Base-by-base conservation (phyloP, 2,329 filamentous ascomycete genomes). In the Fusarium brevicatenulatum region DNA sequence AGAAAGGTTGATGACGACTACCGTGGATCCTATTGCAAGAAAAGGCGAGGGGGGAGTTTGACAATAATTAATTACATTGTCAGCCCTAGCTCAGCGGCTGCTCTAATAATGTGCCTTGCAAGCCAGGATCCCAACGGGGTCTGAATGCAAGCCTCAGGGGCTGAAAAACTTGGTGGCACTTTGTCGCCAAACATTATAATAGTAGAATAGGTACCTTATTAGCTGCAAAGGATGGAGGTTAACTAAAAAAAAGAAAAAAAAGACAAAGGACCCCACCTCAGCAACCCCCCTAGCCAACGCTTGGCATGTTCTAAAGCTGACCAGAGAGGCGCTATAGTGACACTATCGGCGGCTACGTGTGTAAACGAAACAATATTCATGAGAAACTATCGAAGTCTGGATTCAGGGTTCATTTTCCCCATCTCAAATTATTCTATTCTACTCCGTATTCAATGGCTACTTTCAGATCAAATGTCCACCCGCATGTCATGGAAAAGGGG, bases 351-450 rank as follows among this genome's bases (percentile, higher is more conserved):
- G 62, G 58, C 61, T 71, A 74, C 39, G 30, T 47, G 57, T 61
- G 46, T 49, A 77, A 73, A 71, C 73, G 69, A 73, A 70, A 75
- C 69, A 70, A 73, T 75, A 46, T 47, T 76, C 40, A 40, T 40
- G 37, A 68, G 59, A 56, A 43, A 61, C 74, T 76, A 75, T 72
- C 52, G 59, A 73, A 34, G 62, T 46, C 70, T 76, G 58, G 58
- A 73, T 70, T 61, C 49, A 60, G 57, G 66, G 46, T 49, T 67
- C 54, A 15, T 40, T 52, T 52, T 53, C 40, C 40, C 40, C 43
- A 40, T 42, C 15, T 57, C 40, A 50, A 46, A 46, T 23, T 23
- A 43, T 18, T 43, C 42, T 43, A 43, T 37, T 37, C n/a, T 46
- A 19, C 49, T 42, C 25, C 25, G 25, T 25, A 25, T 25, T 25